These are phyloP conservation scores for Musa itinerans DNA, from an alignment of 176 grass and related monocot species.

Conservation along the genomic window DNA sequence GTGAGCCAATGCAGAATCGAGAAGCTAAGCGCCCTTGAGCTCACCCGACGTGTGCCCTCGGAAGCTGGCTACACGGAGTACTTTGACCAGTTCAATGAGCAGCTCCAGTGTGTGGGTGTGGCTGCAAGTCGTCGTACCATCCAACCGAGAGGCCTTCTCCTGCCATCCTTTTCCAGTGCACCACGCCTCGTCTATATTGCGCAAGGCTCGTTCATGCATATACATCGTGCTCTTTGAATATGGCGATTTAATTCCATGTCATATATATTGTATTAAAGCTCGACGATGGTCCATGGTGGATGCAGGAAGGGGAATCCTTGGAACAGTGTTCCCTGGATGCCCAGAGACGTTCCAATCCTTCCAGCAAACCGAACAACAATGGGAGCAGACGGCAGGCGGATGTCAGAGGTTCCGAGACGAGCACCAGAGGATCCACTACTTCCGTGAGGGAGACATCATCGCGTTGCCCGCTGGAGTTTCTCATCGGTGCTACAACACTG, in stretches of 20 bases:
- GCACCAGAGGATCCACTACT: slow-evolving; percentile 13
- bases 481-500: slow-evolving; percentile 13
- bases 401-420: neutral
- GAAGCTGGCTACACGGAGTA: slow-evolving; percentile 33
- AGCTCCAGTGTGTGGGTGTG: slow-evolving; percentile 24
- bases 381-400: neutral
- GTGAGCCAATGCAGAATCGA: slow-evolving; percentile 1
- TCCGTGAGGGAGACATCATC: slow-evolving; percentile 13
- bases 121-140: slow-evolving; percentile 8
- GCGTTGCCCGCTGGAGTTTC: slow-evolving; percentile 3
- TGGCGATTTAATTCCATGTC: too few species aligned
- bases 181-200: slow-evolving; percentile 23
- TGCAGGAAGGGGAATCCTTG: slow-evolving; percentile 24
- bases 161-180: slow-evolving; percentile 30
- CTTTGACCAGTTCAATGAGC: slow-evolving; percentile 21
- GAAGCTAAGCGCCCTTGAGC: neutral
- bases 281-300: neutral
- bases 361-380: neutral
- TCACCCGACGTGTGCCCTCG: slow-evolving; percentile 3
- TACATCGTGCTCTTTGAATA: too few species aligned
- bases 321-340: slow-evolving; percentile 18
- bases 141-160: slow-evolving; percentile 26
- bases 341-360: slow-evolving; percentile 32
- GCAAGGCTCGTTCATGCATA: slow-evolving; percentile 11
- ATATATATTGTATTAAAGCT: neutral